Percentiles rank a stretch among this genome's conserved stretches.
Conservation (phyloP, 2,329 filamentous ascomycete species). For the Epichloe brachyelytri region DNA sequence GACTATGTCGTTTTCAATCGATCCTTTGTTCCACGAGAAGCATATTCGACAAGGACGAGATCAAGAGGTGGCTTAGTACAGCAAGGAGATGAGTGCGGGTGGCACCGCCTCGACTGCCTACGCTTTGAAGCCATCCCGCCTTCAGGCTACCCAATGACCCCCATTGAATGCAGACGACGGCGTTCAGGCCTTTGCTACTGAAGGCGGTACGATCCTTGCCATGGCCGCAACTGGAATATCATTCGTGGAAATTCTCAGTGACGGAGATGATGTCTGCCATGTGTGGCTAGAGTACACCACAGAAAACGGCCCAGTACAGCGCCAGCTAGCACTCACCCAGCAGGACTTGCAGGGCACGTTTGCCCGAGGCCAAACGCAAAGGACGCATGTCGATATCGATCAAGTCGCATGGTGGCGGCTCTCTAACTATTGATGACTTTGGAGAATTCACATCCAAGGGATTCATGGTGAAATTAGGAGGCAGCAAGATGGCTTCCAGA, state of each 20-base stretch:
- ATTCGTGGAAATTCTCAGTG: slow-evolving; percentile 69
- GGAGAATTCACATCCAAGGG: slow-evolving; percentile 56
- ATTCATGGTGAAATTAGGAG: slow-evolving; percentile 61
- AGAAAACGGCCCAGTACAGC: slow-evolving; percentile 48
- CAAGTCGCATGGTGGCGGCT: slow-evolving; percentile 64
- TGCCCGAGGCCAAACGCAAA: slow-evolving; percentile 63
- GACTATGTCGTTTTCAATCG: slow-evolving; percentile 80
- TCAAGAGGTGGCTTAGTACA: slow-evolving; percentile 65
- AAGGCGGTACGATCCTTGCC: slow-evolving; percentile 61
- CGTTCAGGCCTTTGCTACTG: slow-evolving; percentile 76
- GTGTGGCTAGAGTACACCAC: slow-evolving; percentile 70
- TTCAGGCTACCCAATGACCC: slow-evolving; percentile 73
- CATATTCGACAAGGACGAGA: slow-evolving; percentile 77
- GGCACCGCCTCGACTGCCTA: slow-evolving; percentile 81
- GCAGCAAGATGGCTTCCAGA: slow-evolving; percentile 56
- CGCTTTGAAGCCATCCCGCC: slow-evolving; percentile 82
- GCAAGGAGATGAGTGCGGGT: slow-evolving; percentile 71
- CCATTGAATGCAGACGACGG: slow-evolving; percentile 54
- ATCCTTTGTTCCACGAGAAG: slow-evolving; percentile 67
- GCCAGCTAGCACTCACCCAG: slow-evolving; percentile 64
- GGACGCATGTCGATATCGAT: slow-evolving; percentile 58
- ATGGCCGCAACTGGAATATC: slow-evolving; percentile 73
- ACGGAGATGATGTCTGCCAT: slow-evolving; percentile 70
- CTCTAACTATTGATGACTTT: slow-evolving; percentile 67
- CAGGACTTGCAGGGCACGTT: slow-evolving; percentile 54